phyloP scores from a whole-genome alignment of 768 basidiomycete genomes.

The Agrocybe chaxingu region DNA sequence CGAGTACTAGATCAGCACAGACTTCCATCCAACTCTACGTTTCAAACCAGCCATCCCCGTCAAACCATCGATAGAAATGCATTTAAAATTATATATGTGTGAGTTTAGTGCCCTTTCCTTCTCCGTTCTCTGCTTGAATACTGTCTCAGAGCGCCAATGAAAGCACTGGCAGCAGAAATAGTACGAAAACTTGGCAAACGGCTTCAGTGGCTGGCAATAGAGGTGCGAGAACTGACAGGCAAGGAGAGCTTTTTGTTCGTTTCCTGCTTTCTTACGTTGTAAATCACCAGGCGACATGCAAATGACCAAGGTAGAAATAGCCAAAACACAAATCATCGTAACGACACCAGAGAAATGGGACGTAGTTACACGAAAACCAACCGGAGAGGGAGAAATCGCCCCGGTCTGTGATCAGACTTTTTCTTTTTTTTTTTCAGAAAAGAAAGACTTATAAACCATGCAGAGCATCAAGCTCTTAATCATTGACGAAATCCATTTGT shows the following conservation, averaged over 20 bases:
- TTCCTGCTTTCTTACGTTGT: not conserved
- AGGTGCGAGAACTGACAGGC: constrained; percentile 91
- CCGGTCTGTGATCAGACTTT: constrained; percentile 50
- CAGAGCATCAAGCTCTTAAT: constrained; percentile 92
- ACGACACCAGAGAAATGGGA: constrained; percentile 99
- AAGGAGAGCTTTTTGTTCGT: not conserved
- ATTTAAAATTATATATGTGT: constrained; percentile 99
- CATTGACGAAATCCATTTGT: constrained; percentile 95
- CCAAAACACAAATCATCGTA: constrained; percentile 94
- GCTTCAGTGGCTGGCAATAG: constrained; percentile 81
- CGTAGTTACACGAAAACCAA: constrained; percentile 95
- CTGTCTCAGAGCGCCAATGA: constrained; percentile 85
- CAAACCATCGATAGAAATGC: constrained; percentile 60
- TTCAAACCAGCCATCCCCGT: constrained; percentile 28
- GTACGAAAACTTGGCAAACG: constrained; percentile 90
- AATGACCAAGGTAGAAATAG: constrained; percentile 88
- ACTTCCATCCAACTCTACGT: constrained; percentile 4
- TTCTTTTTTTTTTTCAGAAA: not conserved
- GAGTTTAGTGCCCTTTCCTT: constrained; percentile 17
- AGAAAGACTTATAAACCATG: not conserved
- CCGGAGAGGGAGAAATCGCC: constrained; percentile 94
- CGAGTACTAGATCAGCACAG: constrained; percentile 79
- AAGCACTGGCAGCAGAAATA: constrained; percentile 94
- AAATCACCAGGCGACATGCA: constrained; percentile 87
- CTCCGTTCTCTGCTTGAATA: not conserved